phyloP scores from a whole-genome alignment of 202 grass and related monocot species.

The Miscanthus sacchariflorus region DNA sequence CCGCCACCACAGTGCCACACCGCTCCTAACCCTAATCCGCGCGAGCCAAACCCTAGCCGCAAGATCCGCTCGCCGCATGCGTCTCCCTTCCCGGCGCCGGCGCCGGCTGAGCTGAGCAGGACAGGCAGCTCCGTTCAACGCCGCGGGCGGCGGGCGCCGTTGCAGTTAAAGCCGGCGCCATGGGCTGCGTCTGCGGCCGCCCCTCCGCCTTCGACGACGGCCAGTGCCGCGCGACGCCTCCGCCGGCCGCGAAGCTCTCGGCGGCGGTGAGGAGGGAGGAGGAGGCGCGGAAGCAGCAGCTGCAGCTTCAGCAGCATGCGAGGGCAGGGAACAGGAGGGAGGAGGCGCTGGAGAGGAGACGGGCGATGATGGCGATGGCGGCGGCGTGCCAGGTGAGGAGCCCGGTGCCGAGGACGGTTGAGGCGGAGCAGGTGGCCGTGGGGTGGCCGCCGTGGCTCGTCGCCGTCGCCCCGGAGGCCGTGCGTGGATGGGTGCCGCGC shows the following conservation, averaged over 20 bases:
- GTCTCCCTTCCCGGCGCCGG: neutral
- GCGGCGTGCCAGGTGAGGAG: constrained; percentile 63
- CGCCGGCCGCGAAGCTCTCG: constrained; percentile 47
- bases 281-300: constrained; percentile 49
- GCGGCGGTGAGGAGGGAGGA: constrained; percentile 52
- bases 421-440: constrained; percentile 85
- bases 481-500: constrained; percentile 92
- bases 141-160: neutral
- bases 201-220: constrained; percentile 57
- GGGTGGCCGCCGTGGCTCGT: constrained; percentile 97
- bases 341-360: constrained; percentile 71
- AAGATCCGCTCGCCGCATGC: constrained; percentile 47
- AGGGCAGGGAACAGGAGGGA: constrained; percentile 47
- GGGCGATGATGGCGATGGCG: constrained; percentile 57
- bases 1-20: neutral
- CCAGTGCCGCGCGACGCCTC: constrained; percentile 30
- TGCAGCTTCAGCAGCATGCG: neutral
- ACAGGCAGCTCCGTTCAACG: neutral
- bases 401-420: constrained; percentile 65
- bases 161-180: constrained; percentile 28
- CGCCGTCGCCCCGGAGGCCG: constrained; percentile 84
- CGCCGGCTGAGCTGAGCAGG: constrained; percentile 34
- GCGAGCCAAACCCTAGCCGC: neutral
- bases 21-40: constrained; percentile 44
- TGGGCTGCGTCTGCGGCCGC: constrained; percentile 96